Evolutionary conservation across 768 basidiomycete genomes (phyloP), one percentile per base, ranked within the genome.

Genomic region (Mycena filopes): DNA sequence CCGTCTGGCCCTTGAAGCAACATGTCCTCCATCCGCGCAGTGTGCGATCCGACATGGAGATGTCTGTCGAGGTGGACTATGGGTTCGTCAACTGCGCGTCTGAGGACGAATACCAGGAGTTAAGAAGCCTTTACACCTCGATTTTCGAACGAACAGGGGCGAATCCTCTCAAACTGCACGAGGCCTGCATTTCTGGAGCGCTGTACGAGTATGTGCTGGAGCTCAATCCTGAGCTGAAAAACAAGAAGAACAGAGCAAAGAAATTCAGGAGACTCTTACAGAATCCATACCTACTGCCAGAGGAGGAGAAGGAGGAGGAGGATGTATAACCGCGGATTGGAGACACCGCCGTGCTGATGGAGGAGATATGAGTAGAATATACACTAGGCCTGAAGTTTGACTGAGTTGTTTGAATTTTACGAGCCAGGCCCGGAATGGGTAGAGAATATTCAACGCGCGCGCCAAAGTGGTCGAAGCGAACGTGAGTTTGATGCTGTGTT

Each of bases 1-100:
- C 79, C 9, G 81, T 81, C 16, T 82, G 81, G 81, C 20, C 71
- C 31, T 72, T 82, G 43, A 82, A 80, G 68, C 73, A 75, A 49
- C 75, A 72, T 53, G 63, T 75, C 15, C 55, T 13, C 54, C 70
- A 33, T 43, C 45, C 15, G 45, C 23, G 50, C 57, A 68, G 49
- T 16, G 33, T 38, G 29, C 63, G 31, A 13, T 43, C 59, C 25
- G 11, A 15, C 23, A 54, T 70, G 15, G 31, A 28, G 4, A 71
- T 64, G 10, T 67, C 72, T 4, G 56, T 74, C 6, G 3, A 8
- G 1, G 71, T 60, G 23, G 79, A 82, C 67, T 81, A 81, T 33
- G 80, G 81, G 12, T 81, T 79, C 63, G 55, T 57, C 12, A 79
- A 78, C 57, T 81, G 81, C 66, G 67, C 56, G 38, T 68, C 63